A percentile compares a stretch with the other conserved stretches of the same genome.
These are phyloP conservation scores for Ulota crispa DNA, from an alignment of 225 moss, liverwort and hornwort genomes.

Conservation along the genomic window DNA sequence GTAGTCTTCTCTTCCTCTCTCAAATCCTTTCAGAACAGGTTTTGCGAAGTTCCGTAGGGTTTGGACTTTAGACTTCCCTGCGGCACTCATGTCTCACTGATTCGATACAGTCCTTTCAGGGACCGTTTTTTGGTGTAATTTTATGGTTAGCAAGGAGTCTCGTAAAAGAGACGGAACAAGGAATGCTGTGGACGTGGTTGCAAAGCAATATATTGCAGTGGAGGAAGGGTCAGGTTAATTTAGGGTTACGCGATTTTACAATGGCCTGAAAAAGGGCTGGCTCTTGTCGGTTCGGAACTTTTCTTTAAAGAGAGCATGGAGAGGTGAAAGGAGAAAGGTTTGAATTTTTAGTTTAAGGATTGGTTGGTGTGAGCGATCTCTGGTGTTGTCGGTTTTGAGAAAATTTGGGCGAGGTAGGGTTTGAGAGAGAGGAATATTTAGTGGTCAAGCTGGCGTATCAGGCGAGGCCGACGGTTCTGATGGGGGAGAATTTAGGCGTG, in stretches of 20 bases:
- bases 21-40: background rate
- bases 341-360: background rate
- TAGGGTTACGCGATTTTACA: slow-evolving; percentile 37
- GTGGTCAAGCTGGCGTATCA: slow-evolving; percentile 67
- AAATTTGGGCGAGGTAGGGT: slow-evolving; percentile 15
- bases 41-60: slow-evolving; percentile 6
- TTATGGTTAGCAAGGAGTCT: background rate
- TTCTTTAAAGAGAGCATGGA: slow-evolving; percentile 25
- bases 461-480: slow-evolving; percentile 66
- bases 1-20: background rate
- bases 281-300: slow-evolving; percentile 1
- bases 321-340: slow-evolving; percentile 7
- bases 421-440: slow-evolving; percentile 16
- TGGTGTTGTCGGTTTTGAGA: background rate
- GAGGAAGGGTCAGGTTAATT: slow-evolving; percentile 34
- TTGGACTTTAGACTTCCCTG: background rate
- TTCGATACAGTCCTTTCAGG: background rate
- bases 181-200: slow-evolving; percentile 28
- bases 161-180: background rate
- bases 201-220: background rate
- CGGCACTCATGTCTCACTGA: background rate
- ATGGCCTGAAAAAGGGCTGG: slow-evolving; percentile 34
- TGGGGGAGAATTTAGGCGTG: slow-evolving; percentile 92
- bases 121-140: background rate
- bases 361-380: too few species aligned